Conservation (phyloP, 352 stramenopile genomes). For the Halophytophthora batemanensis region DNA sequence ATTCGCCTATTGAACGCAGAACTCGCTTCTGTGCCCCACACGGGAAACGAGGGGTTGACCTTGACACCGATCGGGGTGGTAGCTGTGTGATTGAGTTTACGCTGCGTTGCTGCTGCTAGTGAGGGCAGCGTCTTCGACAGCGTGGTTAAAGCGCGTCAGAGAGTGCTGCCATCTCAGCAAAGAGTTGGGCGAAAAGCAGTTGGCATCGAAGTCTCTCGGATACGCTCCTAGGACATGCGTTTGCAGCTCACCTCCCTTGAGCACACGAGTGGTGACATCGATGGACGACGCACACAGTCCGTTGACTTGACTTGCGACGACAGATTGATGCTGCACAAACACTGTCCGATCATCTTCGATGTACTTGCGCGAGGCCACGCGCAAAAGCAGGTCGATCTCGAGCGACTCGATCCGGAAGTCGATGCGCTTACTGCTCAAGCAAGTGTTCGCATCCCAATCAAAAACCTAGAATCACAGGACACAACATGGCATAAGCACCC, state of each 20-base stretch:
- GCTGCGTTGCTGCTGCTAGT: no score
- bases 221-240: conserved; percentile 18
- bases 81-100: no score
- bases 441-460: conserved; percentile 13
- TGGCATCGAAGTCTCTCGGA: conserved; percentile 9
- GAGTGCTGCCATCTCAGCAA: conserved; percentile 10
- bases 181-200: conserved; percentile 7
- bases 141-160: conserved; percentile 17
- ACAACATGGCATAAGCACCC: neutral
- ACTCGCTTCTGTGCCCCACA: no score
- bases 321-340: conserved; percentile 13
- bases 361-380: conserved; percentile 16
- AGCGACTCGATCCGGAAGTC: neutral
- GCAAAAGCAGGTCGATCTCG: conserved; percentile 17
- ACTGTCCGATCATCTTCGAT: conserved; percentile 3
- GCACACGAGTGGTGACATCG: conserved; percentile 10
- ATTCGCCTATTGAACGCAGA: no score
- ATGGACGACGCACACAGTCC: conserved; percentile 7
- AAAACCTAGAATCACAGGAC: conserved; percentile 6
- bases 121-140: conserved; percentile 17
- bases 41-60: no score
- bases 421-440: conserved; percentile 9
- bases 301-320: conserved; percentile 3
- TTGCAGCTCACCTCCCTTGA: conserved; percentile 9
- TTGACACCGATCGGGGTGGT: no score